These are phyloP conservation scores for Claviceps pazoutovae DNA, from an alignment of 2,329 filamentous ascomycete genomes.

Conservation along the genomic window DNA sequence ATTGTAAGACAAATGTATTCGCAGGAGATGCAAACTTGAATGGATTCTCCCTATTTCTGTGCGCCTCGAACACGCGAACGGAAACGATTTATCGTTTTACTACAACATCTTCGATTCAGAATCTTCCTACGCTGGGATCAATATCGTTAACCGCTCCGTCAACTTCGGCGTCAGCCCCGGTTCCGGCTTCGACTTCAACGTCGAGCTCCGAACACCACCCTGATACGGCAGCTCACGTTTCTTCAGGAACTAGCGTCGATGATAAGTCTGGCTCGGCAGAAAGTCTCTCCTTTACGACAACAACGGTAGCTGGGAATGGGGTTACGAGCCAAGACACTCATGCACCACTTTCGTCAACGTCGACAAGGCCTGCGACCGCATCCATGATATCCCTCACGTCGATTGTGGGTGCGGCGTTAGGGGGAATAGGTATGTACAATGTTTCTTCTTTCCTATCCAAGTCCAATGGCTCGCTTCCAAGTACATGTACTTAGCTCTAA, in stretches of 20 bases:
- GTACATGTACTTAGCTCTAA: not conserved
- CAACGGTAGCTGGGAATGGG: not conserved
- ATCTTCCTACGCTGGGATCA: not conserved
- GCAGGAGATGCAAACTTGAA: constrained; percentile 5
- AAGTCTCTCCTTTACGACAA: not conserved
- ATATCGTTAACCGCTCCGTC: not conserved
- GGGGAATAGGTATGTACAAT: constrained; percentile 7
- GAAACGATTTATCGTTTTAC: constrained; percentile 10
- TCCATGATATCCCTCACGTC: not conserved
- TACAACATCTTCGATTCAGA: not conserved
- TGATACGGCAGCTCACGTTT: not conserved
- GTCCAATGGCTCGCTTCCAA: not conserved
- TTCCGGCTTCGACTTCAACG: not conserved
- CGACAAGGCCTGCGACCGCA: not conserved
- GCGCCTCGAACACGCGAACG: constrained; percentile 8
- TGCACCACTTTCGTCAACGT: not conserved
- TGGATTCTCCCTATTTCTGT: constrained; percentile 11
- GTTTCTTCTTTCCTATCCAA: not conserved
- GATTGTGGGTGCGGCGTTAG: constrained; percentile 6
- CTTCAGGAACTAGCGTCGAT: not conserved
- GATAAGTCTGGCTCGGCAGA: not conserved
- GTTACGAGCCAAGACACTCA: not conserved
- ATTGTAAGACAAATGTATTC: constrained; percentile 13
- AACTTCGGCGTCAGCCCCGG: not conserved
- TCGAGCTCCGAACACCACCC: not conserved